Evolutionary conservation across 352 stramenopile genomes (phyloP).

Genomic region (Elongisporangium senticosum): DNA sequence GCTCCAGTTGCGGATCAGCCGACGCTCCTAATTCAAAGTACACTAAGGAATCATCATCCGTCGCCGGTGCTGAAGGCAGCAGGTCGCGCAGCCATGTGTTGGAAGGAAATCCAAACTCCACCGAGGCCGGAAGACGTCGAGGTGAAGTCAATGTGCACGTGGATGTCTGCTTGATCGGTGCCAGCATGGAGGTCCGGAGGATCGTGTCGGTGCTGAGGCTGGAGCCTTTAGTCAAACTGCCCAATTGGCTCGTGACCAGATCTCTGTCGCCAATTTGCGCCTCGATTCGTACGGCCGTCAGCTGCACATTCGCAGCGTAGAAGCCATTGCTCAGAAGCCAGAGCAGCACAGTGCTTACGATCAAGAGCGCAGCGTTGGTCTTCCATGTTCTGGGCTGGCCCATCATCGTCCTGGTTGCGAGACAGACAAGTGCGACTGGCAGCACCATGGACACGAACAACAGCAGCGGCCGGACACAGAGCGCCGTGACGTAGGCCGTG

Average conservation of each 20-base stretch:
- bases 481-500: constrained; percentile 22
- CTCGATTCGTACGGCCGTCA: constrained; percentile 15
- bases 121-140: constrained; percentile 23
- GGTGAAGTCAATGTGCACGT: constrained; percentile 39
- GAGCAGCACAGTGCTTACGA: constrained; percentile 32
- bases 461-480: constrained; percentile 44
- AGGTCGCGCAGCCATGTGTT: constrained; percentile 35
- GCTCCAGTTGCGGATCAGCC: constrained; percentile 15
- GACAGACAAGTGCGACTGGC: constrained; percentile 48
- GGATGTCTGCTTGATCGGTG: constrained; percentile 15
- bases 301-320: constrained; percentile 43
- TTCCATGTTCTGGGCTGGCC: constrained; percentile 17
- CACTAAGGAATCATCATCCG: not conserved
- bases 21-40: not conserved
- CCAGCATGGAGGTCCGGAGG: constrained; percentile 24
- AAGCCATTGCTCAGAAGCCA: constrained; percentile 70
- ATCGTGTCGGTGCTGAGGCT: constrained; percentile 28
- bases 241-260: constrained; percentile 7
- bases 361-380: constrained; percentile 18
- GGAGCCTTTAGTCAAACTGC: not conserved
- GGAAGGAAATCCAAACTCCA: constrained; percentile 52
- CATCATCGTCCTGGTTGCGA: constrained; percentile 50
- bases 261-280: constrained; percentile 24
- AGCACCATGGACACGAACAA: constrained; percentile 36
- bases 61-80: constrained; percentile 21